Conservation (phyloP, 2,329 filamentous ascomycete species). For the Westerdykella ornata region DNA sequence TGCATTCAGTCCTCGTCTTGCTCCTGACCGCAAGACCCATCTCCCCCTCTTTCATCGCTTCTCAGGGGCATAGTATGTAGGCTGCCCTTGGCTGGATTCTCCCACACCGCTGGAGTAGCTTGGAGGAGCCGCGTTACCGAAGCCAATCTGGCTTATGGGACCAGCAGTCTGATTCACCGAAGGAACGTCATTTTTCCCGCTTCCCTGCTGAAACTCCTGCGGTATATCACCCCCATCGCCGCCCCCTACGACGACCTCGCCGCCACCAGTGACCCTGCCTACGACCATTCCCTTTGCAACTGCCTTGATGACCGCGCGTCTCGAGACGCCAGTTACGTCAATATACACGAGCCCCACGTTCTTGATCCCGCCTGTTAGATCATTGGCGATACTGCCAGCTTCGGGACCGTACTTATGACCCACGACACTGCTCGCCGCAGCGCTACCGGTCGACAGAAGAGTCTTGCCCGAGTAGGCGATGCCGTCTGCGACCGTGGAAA, state of each 20-base stretch:
- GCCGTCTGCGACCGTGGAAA: constrained; percentile 88
- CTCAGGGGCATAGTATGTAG: constrained; percentile 30
- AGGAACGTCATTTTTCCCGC: constrained; percentile 8
- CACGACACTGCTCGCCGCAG: constrained; percentile 78
- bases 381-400: constrained; percentile 68
- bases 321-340: constrained; percentile 85
- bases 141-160: constrained; percentile 29
- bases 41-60: constrained; percentile 21
- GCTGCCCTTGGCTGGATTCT: constrained; percentile 32
- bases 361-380: constrained; percentile 80
- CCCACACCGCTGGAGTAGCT: constrained; percentile 32
- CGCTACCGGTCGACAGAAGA: constrained; percentile 65
- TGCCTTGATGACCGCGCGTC: constrained; percentile 83
- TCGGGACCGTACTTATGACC: constrained; percentile 84
- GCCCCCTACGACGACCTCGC: constrained; percentile 67
- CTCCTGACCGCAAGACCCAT: background rate
- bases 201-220: constrained; percentile 22
- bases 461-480: constrained; percentile 80
- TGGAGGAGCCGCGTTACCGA: constrained; percentile 33
- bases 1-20: background rate
- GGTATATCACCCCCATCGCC: constrained; percentile 48
- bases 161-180: constrained; percentile 21
- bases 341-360: constrained; percentile 98
- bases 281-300: constrained; percentile 94
- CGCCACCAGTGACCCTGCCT: constrained; percentile 66